Base-by-base conservation (phyloP, 2,329 filamentous ascomycete species). In the Colletotrichum camelliae region DNA sequence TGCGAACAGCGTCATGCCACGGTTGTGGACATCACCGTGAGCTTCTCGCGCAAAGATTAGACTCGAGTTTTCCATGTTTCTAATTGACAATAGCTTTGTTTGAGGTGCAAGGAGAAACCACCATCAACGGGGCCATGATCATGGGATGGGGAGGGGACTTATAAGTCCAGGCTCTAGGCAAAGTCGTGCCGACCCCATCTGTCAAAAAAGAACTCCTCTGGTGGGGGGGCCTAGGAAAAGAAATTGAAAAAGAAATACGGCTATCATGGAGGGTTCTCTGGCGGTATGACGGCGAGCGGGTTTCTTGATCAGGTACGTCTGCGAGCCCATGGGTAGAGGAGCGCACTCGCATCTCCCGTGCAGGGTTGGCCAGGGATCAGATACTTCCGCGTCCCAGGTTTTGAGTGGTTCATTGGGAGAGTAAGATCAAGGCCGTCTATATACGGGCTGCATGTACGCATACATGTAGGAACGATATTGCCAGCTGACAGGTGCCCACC, bases 1-100 rank as follows among this genome's bases (percentile, higher is more conserved):
- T 48, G 68, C 74, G 43, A 79, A 80, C 15, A 80, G 66, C 37
- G 70, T 68, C 74, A 75, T 77, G 18, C 78, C 79, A 18, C 70
- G 64, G 35, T 64, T 16, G 8, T 65, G 65, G 15, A 39, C 18
- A 21, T 65, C 70, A 31, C 64, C 29, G 6, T 58, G 35, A 15
- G 37, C 27, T 10, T 27, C n/a, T 31, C 74, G 33, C 58, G 70
- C 12, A 33, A 58, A 48, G 13, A 76, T 48, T 21, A 35, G 27
- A 60, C n/a, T 52, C 1, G n/a, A 16, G 31, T 76, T 52, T 10
- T 74, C 70, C 74, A 76, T 76, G 7, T 37, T 69, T 58, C 18
- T 52, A 27, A 60, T 15, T 21, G 18, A 18, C 18, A 27, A 24
- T 16, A 10, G 27, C 18, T 9, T 27, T 52, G 24, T 27, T 21